Percentiles rank a stretch among this genome's conserved stretches.
phyloP scores from a whole-genome alignment of 345 rosid species.

The Aquilaria malaccensis region DNA sequence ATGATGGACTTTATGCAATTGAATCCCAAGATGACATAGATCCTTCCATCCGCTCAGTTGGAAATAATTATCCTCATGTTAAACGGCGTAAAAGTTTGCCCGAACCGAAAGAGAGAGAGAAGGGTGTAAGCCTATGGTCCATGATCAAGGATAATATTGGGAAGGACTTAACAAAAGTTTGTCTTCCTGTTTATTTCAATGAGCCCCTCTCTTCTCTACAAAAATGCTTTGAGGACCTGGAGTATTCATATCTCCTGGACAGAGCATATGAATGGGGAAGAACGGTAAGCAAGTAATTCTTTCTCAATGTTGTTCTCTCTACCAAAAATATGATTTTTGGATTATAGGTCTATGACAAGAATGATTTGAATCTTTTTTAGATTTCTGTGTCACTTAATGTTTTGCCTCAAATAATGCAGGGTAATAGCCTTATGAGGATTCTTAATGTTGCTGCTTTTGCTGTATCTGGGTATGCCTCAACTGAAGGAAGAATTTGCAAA shows the following conservation, averaged over 20 bases:
- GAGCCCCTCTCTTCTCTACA: constrained; percentile 31
- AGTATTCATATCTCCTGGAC: constrained; percentile 25
- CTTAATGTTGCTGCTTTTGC: constrained; percentile 27
- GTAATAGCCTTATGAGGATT: constrained; percentile 26
- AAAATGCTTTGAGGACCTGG: constrained; percentile 28
- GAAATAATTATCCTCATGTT: constrained; percentile 11
- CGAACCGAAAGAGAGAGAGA: constrained; percentile 26
- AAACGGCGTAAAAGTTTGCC: constrained; percentile 26
- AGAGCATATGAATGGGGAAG: constrained; percentile 28
- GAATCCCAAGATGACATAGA: constrained; percentile 14
- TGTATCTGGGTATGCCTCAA: constrained; percentile 28
- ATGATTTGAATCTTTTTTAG: background rate
- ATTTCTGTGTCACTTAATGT: background rate
- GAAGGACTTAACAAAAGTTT: constrained; percentile 24
- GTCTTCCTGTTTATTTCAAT: constrained; percentile 30
- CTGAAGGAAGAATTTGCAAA: constrained; percentile 24
- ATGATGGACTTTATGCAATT: constrained; percentile 8
- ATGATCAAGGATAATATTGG: constrained; percentile 33
- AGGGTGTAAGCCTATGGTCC: constrained; percentile 27
- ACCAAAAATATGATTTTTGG: too few species aligned
- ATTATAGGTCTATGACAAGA: background rate
- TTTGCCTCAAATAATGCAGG: constrained; percentile 18
- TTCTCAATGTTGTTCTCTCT: too few species aligned
- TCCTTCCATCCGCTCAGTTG: constrained; percentile 14
- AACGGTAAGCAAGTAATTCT: constrained; percentile 10